These are phyloP conservation scores for Fusarium tricinctum DNA, from an alignment of 2,329 filamentous ascomycete genomes.

Conservation along the genomic window DNA sequence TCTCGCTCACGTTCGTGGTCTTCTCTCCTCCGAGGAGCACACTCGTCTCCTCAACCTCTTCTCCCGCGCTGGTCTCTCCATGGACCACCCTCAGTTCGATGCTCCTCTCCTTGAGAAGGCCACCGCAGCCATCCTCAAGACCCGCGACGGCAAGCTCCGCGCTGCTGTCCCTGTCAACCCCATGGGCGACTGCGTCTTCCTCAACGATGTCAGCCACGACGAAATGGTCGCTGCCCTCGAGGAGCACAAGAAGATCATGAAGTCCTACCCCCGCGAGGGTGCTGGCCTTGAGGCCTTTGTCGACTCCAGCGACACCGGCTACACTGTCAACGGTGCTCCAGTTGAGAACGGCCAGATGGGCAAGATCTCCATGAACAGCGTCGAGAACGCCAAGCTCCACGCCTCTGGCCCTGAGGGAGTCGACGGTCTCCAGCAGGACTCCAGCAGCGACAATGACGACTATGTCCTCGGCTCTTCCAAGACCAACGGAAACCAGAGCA, in stretches of 20 bases:
- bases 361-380: slow-evolving; percentile 17
- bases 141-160: slow-evolving; percentile 76
- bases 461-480: slow-evolving; percentile 25
- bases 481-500: slow-evolving; percentile 13
- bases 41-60: slow-evolving; percentile 75
- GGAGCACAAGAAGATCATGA: slow-evolving; percentile 74
- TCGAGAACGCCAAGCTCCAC: slow-evolving; percentile 34
- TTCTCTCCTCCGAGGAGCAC: slow-evolving; percentile 73
- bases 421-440: slow-evolving; percentile 36
- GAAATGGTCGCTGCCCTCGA: slow-evolving; percentile 73
- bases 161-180: slow-evolving; percentile 76
- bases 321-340: slow-evolving; percentile 55
- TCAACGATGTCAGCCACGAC: slow-evolving; percentile 74
- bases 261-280: slow-evolving; percentile 73
- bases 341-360: slow-evolving; percentile 37
- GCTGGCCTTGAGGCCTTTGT: slow-evolving; percentile 78
- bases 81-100: slow-evolving; percentile 78
- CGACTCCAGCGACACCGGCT: slow-evolving; percentile 77
- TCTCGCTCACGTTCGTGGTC: slow-evolving; percentile 72
- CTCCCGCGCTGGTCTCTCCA: slow-evolving; percentile 77
- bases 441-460: slow-evolving; percentile 26
- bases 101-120: slow-evolving; percentile 74
- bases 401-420: slow-evolving; percentile 40
- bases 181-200: slow-evolving; percentile 75
- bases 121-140: slow-evolving; percentile 78